A percentile compares a stretch with the other conserved stretches of the same genome.
These are phyloP conservation scores for Monilinia aucupariae DNA, from an alignment of 2,329 filamentous ascomycete species.

Conservation along the genomic window DNA sequence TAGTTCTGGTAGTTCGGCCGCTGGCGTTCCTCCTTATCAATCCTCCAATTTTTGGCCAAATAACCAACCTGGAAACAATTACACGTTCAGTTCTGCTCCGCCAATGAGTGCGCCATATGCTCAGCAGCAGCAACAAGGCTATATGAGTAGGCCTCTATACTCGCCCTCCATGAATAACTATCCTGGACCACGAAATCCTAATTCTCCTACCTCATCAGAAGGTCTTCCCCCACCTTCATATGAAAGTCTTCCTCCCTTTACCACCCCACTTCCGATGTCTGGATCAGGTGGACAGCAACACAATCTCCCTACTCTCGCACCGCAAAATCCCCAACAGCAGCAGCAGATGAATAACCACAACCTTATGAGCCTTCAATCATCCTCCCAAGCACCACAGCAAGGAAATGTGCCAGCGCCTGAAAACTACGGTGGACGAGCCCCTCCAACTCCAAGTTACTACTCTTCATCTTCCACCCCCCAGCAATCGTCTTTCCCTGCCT, in stretches of 20 bases:
- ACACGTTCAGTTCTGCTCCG: conserved; percentile 51
- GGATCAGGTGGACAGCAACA: conserved; percentile 39
- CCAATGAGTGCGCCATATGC: conserved; percentile 33
- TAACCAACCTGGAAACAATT: conserved; percentile 40
- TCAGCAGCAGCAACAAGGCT: conserved; percentile 34
- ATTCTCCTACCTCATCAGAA: conserved; percentile 57
- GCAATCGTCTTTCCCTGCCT: conserved; percentile 43
- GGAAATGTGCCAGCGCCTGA: conserved; percentile 56
- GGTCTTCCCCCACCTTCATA: conserved; percentile 62
- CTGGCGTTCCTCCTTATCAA: conserved; percentile 50
- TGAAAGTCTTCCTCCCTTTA: conserved; percentile 60
- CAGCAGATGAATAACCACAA: conserved; percentile 40
- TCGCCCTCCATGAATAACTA: conserved; percentile 49
- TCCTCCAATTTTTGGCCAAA: conserved; percentile 58
- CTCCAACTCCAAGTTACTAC: conserved; percentile 55
- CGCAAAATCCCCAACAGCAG: conserved; percentile 34
- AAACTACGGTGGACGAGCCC: conserved; percentile 48
- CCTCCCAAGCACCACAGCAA: conserved; percentile 45
- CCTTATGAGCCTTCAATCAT: conserved; percentile 44
- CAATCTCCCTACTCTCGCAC: conserved; percentile 38
- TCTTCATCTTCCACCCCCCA: conserved; percentile 46
- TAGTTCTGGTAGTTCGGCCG: conserved; percentile 54
- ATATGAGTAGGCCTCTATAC: conserved; percentile 48
- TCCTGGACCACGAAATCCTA: conserved; percentile 45
- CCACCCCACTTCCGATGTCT: conserved; percentile 52